Evolutionary conservation across 2,329 filamentous ascomycete species (phyloP), one percentile per base, ranked within the genome.

Genomic region (Apiospora sp.): DNA sequence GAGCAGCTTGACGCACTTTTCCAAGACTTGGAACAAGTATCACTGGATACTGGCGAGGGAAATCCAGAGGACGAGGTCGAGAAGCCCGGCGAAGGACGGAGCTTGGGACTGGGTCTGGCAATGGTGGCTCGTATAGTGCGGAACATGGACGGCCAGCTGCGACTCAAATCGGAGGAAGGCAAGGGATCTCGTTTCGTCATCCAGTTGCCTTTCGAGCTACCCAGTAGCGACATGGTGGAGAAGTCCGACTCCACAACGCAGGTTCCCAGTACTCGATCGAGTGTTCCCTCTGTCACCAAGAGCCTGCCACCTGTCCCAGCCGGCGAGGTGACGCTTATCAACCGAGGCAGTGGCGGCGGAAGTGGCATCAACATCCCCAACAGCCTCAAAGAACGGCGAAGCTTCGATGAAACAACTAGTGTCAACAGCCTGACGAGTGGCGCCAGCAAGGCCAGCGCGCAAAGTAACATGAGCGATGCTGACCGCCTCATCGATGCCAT

Each of bases 131-230:
- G 95, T 49, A 94, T 94, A 48, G 87, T 98, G 44, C 90, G 92
- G n/a, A 97, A 95, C 78, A 96, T 97, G 93, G 92, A 96, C 73
- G 95, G 95, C 0, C 95, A 97, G 78, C 82, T 98, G 43, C 90
- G 94, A 1, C 84, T 98, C 1, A 96, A 95, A 78, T 97, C 94
- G 0, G 94, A 96, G 77, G 89, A 93, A 79, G 93, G 93, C 1
- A 93, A 92, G 77, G 95, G 95, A 0, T 95, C 94, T 24, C 88
- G 93, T 70, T 97, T 98, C 75, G 91, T 94, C 27, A 90, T 98
- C 34, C 90, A 94, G 75, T 84, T 98, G 43, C 92, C 93, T 0
- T 96, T 98, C 75, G 86, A 91, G 10, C 79, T 95, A 0, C 91
- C 90, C 0, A 81, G 83, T 0, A 82, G 85, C 0, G 83, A 86